A percentile compares a stretch with the other conserved stretches of the same genome.
Evolutionary conservation across 345 rosid genomes (phyloP).

Genomic region (Lagerstroemia speciosa): DNA sequence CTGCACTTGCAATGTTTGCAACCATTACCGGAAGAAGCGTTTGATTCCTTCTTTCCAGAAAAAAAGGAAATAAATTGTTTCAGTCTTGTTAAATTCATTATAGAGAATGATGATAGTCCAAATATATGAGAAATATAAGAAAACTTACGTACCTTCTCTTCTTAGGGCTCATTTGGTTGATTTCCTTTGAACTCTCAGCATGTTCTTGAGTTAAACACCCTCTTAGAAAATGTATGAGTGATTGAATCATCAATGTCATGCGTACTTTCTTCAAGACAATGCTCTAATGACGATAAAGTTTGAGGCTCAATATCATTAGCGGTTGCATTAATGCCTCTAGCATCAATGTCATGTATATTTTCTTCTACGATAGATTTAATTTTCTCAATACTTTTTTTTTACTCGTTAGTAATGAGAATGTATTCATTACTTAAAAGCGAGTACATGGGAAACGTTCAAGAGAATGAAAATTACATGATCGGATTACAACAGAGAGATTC

Average conservation of each 20-base stretch:
- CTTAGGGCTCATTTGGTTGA: slow-evolving; percentile 30
- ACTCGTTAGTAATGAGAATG: too few relatives aligned
- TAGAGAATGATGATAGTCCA: not conserved
- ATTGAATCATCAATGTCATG: not conserved
- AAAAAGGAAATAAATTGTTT: slow-evolving; percentile 1
- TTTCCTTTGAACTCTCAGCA: slow-evolving; percentile 26
- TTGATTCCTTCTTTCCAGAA: slow-evolving; percentile 35
- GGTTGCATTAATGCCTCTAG: slow-evolving; percentile 14
- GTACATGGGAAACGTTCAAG: too few relatives aligned
- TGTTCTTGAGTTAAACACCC: slow-evolving; percentile 24
- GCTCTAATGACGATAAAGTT: slow-evolving; percentile 13
- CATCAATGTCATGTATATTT: slow-evolving; percentile 17
- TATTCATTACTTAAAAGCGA: too few relatives aligned
- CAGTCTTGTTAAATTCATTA: slow-evolving; percentile 1
- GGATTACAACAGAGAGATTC: too few relatives aligned
- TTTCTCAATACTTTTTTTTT: slow-evolving; percentile 16
- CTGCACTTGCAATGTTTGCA: slow-evolving; percentile 58
- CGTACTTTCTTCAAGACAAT: slow-evolving; percentile 10
- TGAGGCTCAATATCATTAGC: slow-evolving; percentile 17
- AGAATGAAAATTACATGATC: too few relatives aligned
- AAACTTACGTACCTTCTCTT: slow-evolving; percentile 36
- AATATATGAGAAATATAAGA: slow-evolving; percentile 5
- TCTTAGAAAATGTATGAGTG: slow-evolving; percentile 15
- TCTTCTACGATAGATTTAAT: slow-evolving; percentile 15
- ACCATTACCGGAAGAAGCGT: slow-evolving; percentile 24